A percentile compares a stretch with the other conserved stretches of the same genome.
Evolutionary conservation across 2,329 filamentous ascomycete species (phyloP).

Genomic region (Dactylellina leptospora): DNA sequence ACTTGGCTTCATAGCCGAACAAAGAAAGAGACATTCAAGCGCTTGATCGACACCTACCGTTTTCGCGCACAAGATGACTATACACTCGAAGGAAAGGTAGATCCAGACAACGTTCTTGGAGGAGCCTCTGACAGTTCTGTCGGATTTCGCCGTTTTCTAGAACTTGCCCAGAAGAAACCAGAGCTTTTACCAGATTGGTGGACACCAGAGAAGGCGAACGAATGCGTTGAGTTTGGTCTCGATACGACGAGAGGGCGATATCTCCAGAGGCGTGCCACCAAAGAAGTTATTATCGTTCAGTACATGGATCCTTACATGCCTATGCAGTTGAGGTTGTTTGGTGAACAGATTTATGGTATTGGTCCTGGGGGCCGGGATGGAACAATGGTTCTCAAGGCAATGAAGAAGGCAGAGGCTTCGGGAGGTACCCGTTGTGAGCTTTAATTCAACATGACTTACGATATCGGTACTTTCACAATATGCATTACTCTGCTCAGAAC

Average conservation of each 20-base stretch:
- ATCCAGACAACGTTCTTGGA: conserved; percentile 58
- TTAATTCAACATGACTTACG: too few species aligned
- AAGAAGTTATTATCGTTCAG: conserved; percentile 61
- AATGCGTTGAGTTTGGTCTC: conserved; percentile 61
- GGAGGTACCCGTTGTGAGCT: too few species aligned
- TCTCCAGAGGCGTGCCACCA: conserved; percentile 58
- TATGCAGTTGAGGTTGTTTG: conserved; percentile 66
- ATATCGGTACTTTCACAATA: too few species aligned
- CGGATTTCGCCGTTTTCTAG: conserved; percentile 61
- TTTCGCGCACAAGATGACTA: conserved; percentile 62
- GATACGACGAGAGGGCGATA: conserved; percentile 57
- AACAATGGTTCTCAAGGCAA: conserved; percentile 48
- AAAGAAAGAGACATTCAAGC: conserved; percentile 62
- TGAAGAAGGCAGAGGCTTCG: too few species aligned
- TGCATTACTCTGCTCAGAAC: too few species aligned
- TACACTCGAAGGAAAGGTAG: conserved; percentile 55
- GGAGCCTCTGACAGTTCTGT: conserved; percentile 54
- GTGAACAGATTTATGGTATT: conserved; percentile 61
- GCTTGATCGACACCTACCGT: conserved; percentile 65
- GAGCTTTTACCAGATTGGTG: conserved; percentile 64
- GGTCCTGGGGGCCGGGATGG: conserved; percentile 58
- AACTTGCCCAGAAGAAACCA: conserved; percentile 54
- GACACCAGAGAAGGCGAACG: conserved; percentile 60
- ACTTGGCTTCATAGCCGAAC: conserved; percentile 63
- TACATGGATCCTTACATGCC: conserved; percentile 63